phyloP scores from a whole-genome alignment of 108 stramenopile species.

The Pelagomonas calceolata region DNA sequence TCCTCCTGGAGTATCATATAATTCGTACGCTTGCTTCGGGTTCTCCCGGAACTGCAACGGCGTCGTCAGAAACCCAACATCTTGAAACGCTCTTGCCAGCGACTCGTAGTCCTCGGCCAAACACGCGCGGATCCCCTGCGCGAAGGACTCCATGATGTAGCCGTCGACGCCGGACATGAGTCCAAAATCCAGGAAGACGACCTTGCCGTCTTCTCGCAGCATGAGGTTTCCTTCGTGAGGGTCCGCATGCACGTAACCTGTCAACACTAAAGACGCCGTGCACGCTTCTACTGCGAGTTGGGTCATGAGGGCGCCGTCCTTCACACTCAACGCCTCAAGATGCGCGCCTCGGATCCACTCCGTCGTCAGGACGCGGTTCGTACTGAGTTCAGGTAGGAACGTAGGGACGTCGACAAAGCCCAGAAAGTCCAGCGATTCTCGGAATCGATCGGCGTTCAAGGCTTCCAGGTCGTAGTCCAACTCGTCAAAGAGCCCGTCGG shows the following conservation, averaged over 20 bases:
- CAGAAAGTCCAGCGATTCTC: not conserved
- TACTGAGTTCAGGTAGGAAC: slow-evolving; percentile 5
- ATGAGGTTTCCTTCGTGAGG: slow-evolving; percentile 27
- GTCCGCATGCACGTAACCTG: slow-evolving; percentile 29
- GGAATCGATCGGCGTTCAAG: slow-evolving; percentile 8
- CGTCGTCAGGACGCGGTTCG: slow-evolving; percentile 10
- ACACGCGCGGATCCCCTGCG: slow-evolving; percentile 13
- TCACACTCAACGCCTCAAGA: not conserved
- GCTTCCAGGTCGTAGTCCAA: slow-evolving; percentile 20
- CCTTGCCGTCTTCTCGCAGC: slow-evolving; percentile 7
- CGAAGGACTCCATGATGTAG: slow-evolving; percentile 22
- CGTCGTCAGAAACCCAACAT: slow-evolving; percentile 12
- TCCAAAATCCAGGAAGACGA: slow-evolving; percentile 24
- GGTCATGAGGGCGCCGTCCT: slow-evolving; percentile 5
- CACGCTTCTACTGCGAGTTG: slow-evolving; percentile 20
- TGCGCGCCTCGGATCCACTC: slow-evolving; percentile 5
- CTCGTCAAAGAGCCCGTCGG: slow-evolving; percentile 8
- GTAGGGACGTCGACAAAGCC: slow-evolving; percentile 14
- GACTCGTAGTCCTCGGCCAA: slow-evolving; percentile 9
- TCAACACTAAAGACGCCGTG: slow-evolving; percentile 16
- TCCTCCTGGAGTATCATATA: not conserved
- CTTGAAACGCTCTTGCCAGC: slow-evolving; percentile 8
- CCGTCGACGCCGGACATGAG: slow-evolving; percentile 6
- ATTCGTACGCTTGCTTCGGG: not conserved
- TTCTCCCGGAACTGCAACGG: slow-evolving; percentile 7